Base-by-base conservation (phyloP, 495 filamentous ascomycete species). In the Bombardia bombarda region DNA sequence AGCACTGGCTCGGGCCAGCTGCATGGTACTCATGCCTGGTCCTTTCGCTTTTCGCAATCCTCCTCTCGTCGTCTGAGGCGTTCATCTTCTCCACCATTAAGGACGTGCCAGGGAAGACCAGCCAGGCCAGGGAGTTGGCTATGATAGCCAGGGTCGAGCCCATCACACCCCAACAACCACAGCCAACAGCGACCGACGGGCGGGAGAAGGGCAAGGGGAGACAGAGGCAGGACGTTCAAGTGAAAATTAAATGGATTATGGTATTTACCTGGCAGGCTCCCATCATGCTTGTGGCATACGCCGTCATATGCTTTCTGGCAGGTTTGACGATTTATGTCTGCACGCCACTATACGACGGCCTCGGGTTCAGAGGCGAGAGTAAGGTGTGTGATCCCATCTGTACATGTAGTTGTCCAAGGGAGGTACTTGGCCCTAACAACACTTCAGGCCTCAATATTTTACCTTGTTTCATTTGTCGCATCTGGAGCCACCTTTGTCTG, bases 221-320 rank as follows among this genome's bases (percentile, higher is more conserved):
- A 2, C 37, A 2, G 20, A 24, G 7, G 4, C 8, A 39, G 1
- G 37, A 20, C 21, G 10, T 24, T 12, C 8, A 22, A 4, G 37
- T 25, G 21, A 12, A 16, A 4, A 24, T 39, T 9, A 2, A 22
- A 8, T 39, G 37, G 37, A 39, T 25, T 5, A 39, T 39, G 37
- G 23, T 39, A 4, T 39, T 39, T 17, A 39, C 37, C 6, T 39
- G 37, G 37, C 37, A 39, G 20, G 37, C 37, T 14, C 37, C 37
- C 21, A 25, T 39, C 17, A 39, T 39, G 37, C 37, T 39, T 13
- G 14, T 39, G 21, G 37, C 21, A 24, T 39, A 39, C 20, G n/a
- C 37, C 4, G 23, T 39, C 22, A 26, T 25, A 4, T 13, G 37
- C n/a, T 39, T 39, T 16, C 9, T 39, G 4, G 26, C 26, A 22